These are phyloP conservation scores for Tanozyma kutaoensis DNA, from an alignment of 805 yeast species.

Conservation along the genomic window DNA sequence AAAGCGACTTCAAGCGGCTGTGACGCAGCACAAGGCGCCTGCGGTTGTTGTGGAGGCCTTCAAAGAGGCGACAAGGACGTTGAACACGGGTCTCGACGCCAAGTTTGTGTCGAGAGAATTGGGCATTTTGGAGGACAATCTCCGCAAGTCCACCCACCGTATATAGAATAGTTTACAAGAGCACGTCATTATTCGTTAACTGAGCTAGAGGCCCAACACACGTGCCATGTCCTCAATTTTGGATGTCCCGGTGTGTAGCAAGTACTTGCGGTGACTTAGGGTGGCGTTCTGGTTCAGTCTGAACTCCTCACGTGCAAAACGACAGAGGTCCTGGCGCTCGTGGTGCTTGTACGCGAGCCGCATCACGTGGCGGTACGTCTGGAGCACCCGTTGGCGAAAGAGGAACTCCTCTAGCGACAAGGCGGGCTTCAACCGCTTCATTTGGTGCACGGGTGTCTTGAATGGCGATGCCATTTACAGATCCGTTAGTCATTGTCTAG, in stretches of 20 bases:
- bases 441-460: too few species aligned
- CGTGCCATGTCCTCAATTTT: constrained; percentile 11
- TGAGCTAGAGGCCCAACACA: constrained; percentile 8
- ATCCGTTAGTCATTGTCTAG: too few species aligned
- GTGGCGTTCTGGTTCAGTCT: constrained; percentile 14
- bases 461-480: too few species aligned
- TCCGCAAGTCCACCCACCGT: constrained; percentile 4
- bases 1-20: constrained; percentile 3
- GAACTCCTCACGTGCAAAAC: constrained; percentile 21
- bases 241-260: constrained; percentile 19
- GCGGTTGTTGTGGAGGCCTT: constrained; percentile 3
- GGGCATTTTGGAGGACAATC: constrained; percentile 4
- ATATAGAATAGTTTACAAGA: constrained; percentile 1
- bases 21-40: constrained; percentile 3
- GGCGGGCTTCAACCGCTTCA: too few species aligned
- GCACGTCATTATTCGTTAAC: constrained; percentile 1
- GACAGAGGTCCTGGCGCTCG: constrained; percentile 19
- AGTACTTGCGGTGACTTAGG: constrained; percentile 21
- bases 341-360: constrained; percentile 22
- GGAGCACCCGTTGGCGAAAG: constrained; percentile 20
- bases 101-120: constrained; percentile 2
- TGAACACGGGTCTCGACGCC: constrained; percentile 1
- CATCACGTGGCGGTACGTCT: constrained; percentile 18
- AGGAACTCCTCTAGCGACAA: constrained; percentile 25
- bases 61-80: constrained; percentile 1